Percentiles rank a stretch among this genome's conserved stretches.
These are phyloP conservation scores for Calonectria honghensis DNA, from an alignment of 2,329 filamentous ascomycete species.

Conservation along the genomic window DNA sequence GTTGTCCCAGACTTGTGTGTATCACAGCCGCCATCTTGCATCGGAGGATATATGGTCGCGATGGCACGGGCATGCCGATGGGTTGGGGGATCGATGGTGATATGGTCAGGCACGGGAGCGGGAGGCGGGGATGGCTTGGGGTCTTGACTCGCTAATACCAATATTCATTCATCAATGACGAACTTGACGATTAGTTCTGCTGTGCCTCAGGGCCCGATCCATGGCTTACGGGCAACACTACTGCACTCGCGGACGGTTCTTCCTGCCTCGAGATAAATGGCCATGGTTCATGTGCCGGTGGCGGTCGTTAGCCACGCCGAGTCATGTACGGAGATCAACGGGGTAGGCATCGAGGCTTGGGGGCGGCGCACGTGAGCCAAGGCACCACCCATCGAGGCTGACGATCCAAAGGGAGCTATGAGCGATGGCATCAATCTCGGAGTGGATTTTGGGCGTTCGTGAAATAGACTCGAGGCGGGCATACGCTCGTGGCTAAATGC, in stretches of 20 bases:
- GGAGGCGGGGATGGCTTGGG: conserved; percentile 11
- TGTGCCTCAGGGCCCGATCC: not conserved
- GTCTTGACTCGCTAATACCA: conserved; percentile 19
- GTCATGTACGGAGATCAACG: not conserved
- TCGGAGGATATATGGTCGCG: conserved; percentile 3
- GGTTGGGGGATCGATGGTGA: not conserved
- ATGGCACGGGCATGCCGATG: conserved; percentile 5
- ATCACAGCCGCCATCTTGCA: not conserved
- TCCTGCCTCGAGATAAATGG: not conserved
- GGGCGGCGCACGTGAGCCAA: conserved; percentile 1
- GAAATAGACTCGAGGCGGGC: not conserved
- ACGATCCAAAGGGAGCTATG: not conserved
- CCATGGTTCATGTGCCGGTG: not conserved
- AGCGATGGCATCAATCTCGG: conserved; percentile 12
- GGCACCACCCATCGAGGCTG: not conserved
- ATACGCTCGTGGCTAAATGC: not conserved
- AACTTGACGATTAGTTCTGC: not conserved
- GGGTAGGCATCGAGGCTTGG: not conserved
- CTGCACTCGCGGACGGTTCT: not conserved
- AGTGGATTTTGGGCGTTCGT: not conserved
- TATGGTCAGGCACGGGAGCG: not conserved
- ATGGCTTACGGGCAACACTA: not conserved
- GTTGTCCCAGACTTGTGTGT: not conserved
- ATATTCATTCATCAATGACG: conserved; percentile 22
- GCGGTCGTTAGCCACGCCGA: not conserved